Conservation (phyloP, 352 stramenopile species). For the Phytopythium kandeliae region DNA sequence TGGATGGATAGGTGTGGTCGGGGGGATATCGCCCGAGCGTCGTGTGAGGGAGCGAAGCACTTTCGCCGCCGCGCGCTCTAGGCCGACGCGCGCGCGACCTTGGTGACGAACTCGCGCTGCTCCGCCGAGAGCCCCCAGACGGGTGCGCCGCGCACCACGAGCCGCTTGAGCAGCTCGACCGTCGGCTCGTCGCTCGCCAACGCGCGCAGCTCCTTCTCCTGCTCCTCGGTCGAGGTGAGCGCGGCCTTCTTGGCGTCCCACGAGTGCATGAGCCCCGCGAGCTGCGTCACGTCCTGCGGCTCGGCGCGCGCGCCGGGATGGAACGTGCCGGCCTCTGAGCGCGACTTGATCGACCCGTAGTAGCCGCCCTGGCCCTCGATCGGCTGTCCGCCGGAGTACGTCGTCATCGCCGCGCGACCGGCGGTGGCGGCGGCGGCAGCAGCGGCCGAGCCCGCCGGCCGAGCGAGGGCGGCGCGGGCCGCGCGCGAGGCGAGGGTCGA, state of each 20-base stretch:
- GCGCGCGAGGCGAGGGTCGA: conserved; percentile 1
- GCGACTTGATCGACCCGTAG: conserved; percentile 83
- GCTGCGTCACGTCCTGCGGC: conserved; percentile 44
- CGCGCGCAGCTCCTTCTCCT: conserved; percentile 27
- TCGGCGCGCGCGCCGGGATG: conserved; percentile 64
- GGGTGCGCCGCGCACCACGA: conserved; percentile 66
- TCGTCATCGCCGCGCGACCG: conserved; percentile 30
- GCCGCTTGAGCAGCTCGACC: conserved; percentile 41
- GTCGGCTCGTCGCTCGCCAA: conserved; percentile 35
- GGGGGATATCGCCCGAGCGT: neutral
- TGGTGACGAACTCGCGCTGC: conserved; percentile 69
- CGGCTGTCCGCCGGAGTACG: conserved; percentile 86
- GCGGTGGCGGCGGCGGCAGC: neutral
- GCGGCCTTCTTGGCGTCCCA: conserved; percentile 36
- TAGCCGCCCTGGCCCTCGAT: conserved; percentile 88
- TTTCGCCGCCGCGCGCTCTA: conserved; percentile 8
- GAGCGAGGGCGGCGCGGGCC: too few relatives aligned
- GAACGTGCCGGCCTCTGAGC: conserved; percentile 56
- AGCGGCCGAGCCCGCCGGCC: neutral
- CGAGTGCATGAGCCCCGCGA: conserved; percentile 54
- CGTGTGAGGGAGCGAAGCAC: conserved; percentile 6
- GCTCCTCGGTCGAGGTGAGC: conserved; percentile 27
- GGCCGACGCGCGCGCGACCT: conserved; percentile 20
- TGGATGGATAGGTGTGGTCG: too few relatives aligned
- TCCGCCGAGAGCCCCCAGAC: conserved; percentile 69